Base-by-base conservation (phyloP, 2,329 filamentous ascomycete genomes). In the Alternaria brassicae region DNA sequence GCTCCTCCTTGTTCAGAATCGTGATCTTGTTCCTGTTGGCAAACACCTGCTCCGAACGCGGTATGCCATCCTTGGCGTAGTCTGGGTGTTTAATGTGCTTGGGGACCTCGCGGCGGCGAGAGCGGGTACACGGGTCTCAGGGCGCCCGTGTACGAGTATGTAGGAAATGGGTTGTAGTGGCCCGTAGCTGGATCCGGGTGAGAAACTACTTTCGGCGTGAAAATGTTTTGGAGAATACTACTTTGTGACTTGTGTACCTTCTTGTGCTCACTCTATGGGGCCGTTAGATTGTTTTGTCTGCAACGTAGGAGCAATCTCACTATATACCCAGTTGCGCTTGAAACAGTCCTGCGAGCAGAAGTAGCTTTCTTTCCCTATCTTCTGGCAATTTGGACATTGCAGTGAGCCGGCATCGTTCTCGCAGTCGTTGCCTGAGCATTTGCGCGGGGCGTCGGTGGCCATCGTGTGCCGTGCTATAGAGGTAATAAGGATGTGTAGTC, bases 281-380 rank as follows among this genome's bases (percentile, higher is more conserved):
- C 45, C 28, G 60, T 76, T 70, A 75, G 72, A 60, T 52, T 47
- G 50, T 55, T 49, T 63, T 50, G 40, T 48, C 56, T 60, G 56
- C 47, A 58, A 28, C 40, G 21, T 48, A 42, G 40, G 50, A 45
- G 21, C 25, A n/a, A 47, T 66, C 59, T 65, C 66, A 69, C 58
- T 67, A 69, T 68, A 71, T 88, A 98, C 95, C 95, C 95, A 99
- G 83, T 93, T 99, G 79, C 89, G 90, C 85, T 97, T 98, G 82
- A 99, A 99, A 84, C 95, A 99, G 71, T 98, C 95, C 79, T 99
- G 95, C 27, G 93, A 93, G 83, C 95, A 99, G 82, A 98, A 99
- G 81, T 89, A 97, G 82, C 92, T 96, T 74, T 95, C 92, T 76
- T 93, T 89, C 53, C 90, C 91, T 42, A 93, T 83, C 81, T 97